Conservation (phyloP, 1,284 basidiomycete species). For the Malassezia pachydermatis region DNA sequence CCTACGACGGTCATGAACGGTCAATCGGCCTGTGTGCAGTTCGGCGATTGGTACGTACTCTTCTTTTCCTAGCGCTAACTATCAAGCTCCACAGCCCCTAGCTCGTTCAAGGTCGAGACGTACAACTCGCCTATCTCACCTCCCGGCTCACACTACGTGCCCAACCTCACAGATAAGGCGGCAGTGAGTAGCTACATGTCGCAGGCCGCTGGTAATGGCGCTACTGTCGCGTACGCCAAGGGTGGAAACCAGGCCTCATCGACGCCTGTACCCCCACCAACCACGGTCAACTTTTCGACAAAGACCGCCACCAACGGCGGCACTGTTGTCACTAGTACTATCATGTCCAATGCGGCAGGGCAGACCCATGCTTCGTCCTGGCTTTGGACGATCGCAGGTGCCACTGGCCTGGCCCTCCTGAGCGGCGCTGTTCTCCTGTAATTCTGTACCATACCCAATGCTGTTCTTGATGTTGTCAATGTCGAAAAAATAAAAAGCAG, state of each 20-base stretch:
- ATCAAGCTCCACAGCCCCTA: conserved; percentile 1
- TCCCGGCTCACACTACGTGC: conserved; percentile 5
- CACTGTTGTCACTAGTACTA: background rate
- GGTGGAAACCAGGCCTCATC: background rate
- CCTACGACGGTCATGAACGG: conserved; percentile 11
- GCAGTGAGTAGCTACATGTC: conserved; percentile 1
- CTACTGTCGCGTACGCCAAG: conserved; percentile 4
- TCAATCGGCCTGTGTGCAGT: conserved; percentile 15
- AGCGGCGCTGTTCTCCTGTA: too few relatives aligned
- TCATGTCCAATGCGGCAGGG: background rate
- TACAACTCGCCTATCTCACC: background rate
- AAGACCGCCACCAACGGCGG: background rate
- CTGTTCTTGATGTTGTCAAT: too few relatives aligned
- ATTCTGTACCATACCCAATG: too few relatives aligned
- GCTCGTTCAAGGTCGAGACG: conserved; percentile 11
- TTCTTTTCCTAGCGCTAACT: background rate
- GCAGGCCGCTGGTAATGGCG: conserved; percentile 8
- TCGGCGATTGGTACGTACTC: conserved; percentile 17
- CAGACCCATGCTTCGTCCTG: too few relatives aligned
- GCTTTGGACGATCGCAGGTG: background rate
- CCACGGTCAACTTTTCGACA: conserved; percentile 6
- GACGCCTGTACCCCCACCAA: conserved; percentile 12
- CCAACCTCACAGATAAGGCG: background rate
- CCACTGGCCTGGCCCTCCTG: too few relatives aligned
- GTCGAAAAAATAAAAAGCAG: too few relatives aligned